phyloP scores from a whole-genome alignment of 257 asterid genomes.

The Scutellaria baicalensis region DNA sequence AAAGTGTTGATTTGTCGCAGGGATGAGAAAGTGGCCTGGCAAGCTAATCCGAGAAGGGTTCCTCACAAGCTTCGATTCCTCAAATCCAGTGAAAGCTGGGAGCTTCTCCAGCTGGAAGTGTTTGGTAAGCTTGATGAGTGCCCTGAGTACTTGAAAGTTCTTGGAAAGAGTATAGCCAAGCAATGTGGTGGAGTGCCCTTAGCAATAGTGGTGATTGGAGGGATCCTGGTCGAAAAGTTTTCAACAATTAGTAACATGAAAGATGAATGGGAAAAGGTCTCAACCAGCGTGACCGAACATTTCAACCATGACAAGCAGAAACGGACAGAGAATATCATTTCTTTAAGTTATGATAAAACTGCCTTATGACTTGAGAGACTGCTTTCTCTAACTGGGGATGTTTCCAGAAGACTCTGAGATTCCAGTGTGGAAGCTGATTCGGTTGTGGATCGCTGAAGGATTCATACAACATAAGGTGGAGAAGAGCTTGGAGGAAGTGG shows the following conservation, averaged over 20 bases:
- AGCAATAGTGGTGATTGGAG: constrained; percentile 35
- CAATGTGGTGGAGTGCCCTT: constrained; percentile 46
- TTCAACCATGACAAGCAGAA: background rate
- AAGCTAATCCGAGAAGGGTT: constrained; percentile 11
- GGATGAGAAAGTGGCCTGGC: constrained; percentile 19
- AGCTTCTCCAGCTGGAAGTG: constrained; percentile 35
- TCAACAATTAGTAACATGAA: background rate
- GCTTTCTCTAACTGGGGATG: constrained; percentile 44
- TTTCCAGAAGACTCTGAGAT: constrained; percentile 38
- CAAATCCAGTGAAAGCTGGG: constrained; percentile 30
- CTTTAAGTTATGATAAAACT: constrained; percentile 37
- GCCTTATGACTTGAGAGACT: constrained; percentile 36
- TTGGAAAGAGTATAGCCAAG: constrained; percentile 24
- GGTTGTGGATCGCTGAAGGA: constrained; percentile 54
- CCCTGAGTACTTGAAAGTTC: constrained; percentile 8
- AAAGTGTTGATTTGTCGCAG: constrained; percentile 37
- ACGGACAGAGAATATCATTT: constrained; percentile 20
- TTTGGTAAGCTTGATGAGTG: constrained; percentile 20
- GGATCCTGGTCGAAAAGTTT: constrained; percentile 19
- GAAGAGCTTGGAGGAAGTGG: constrained; percentile 31
- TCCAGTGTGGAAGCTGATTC: constrained; percentile 26
- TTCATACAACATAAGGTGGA: constrained; percentile 16
- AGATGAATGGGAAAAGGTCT: constrained; percentile 22
- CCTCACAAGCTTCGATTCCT: constrained; percentile 30
- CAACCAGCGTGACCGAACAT: constrained; percentile 7